A percentile compares a stretch with the other conserved stretches of the same genome.
Conservation (phyloP, 306 rosid species). For the Alnus glutinosa region DNA sequence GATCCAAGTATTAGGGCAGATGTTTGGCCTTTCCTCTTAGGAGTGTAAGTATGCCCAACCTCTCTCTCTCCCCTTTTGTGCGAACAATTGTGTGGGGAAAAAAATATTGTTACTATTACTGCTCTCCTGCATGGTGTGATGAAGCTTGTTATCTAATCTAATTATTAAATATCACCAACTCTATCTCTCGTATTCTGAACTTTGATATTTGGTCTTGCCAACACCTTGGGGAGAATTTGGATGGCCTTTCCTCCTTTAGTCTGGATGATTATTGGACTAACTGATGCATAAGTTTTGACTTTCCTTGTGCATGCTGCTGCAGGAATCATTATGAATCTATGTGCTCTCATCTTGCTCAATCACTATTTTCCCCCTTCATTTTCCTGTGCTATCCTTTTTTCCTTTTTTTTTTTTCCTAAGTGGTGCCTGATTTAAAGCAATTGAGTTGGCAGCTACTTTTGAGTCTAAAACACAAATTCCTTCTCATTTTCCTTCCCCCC, state of each 20-base stretch:
- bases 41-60: slow-evolving; percentile 74
- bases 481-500: background rate
- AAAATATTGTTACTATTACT: background rate
- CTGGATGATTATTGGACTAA: background rate
- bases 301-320: slow-evolving; percentile 1
- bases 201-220: slow-evolving; percentile 22
- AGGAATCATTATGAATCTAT: background rate
- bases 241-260: slow-evolving; percentile 1
- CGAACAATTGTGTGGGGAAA: background rate
- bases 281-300: background rate
- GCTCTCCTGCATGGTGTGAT: background rate
- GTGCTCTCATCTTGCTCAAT: background rate
- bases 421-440: background rate
- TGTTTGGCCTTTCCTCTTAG: slow-evolving; percentile 99
- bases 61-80: slow-evolving; percentile 14
- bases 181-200: background rate
- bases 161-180: background rate
- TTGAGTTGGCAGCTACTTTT: background rate
- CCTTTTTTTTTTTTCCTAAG: background rate
- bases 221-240: slow-evolving; percentile 11
- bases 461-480: background rate
- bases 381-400: background rate
- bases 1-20: slow-evolving; percentile 89
- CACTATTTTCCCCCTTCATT: background rate
- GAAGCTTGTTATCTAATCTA: slow-evolving; percentile 7